phyloP scores from a whole-genome alignment of 2,329 filamentous ascomycete species.

The Zymoseptoria brevis region DNA sequence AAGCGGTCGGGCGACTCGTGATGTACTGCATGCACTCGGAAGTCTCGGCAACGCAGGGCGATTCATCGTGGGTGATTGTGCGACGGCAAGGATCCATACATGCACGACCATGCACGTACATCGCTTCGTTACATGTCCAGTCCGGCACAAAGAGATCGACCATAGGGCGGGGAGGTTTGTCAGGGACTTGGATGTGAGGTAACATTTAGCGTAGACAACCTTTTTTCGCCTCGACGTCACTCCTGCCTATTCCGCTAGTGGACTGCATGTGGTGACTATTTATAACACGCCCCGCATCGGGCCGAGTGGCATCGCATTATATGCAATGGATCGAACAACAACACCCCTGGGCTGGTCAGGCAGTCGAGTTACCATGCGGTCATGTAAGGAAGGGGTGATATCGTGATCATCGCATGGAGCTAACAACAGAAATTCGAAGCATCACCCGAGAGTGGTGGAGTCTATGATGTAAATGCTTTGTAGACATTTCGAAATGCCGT shows the following conservation, averaged over 20 bases:
- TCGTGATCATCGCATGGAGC: too few relatives aligned
- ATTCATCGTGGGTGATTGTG: background rate
- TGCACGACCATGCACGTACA: background rate
- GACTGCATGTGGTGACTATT: background rate
- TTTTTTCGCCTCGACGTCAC: background rate
- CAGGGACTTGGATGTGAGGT: background rate
- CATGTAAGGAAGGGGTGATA: background rate
- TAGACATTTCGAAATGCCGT: background rate
- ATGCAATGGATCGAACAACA: background rate
- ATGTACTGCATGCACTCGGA: background rate
- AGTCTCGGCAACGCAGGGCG: background rate
- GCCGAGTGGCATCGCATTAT: background rate
- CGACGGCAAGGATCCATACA: background rate
- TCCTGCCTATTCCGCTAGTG: background rate
- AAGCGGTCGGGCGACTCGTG: background rate
- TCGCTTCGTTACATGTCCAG: background rate
- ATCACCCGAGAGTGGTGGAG: background rate
- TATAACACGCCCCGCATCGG: background rate
- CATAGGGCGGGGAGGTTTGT: background rate
- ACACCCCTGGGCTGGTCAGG: too few relatives aligned
- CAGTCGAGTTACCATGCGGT: too few relatives aligned
- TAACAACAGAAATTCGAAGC: background rate
- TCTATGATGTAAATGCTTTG: background rate
- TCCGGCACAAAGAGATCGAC: background rate
- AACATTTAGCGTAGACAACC: background rate